These are phyloP conservation scores for Phenoliferia sp. DNA, from an alignment of 1,284 basidiomycete species.

Conservation along the genomic window DNA sequence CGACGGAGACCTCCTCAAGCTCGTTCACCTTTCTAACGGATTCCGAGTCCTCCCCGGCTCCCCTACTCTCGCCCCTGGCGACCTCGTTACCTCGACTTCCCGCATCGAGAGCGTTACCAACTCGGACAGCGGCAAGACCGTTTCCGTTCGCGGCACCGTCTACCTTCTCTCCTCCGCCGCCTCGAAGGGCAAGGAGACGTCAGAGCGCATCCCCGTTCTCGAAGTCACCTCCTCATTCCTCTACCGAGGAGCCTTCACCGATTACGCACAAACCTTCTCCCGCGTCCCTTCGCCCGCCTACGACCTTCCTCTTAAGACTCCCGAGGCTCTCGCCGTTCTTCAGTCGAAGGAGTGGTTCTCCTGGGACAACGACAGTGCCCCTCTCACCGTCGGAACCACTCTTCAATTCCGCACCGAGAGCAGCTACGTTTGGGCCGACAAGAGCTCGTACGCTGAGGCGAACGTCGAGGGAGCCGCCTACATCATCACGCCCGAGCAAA, in stretches of 20 bases:
- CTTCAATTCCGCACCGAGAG: slow-evolving; percentile 86
- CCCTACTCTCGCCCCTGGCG: slow-evolving; percentile 72
- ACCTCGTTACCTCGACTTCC: slow-evolving; percentile 85
- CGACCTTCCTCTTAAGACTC: slow-evolving; percentile 65
- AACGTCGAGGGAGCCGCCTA: slow-evolving; percentile 73
- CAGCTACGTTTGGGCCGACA: slow-evolving; percentile 85
- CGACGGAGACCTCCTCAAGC: slow-evolving; percentile 87
- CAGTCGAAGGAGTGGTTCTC: slow-evolving; percentile 97
- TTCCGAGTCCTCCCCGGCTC: slow-evolving; percentile 83
- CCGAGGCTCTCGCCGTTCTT: slow-evolving; percentile 81
- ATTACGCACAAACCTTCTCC: slow-evolving; percentile 95
- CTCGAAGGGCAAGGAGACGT: slow-evolving; percentile 47
- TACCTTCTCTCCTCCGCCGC: slow-evolving; percentile 53
- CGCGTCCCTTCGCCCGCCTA: slow-evolving; percentile 84
- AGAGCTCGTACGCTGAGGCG: slow-evolving; percentile 74
- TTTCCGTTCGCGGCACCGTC: slow-evolving; percentile 79
- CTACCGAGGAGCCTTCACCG: slow-evolving; percentile 88
- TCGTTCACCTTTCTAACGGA: slow-evolving; percentile 94
- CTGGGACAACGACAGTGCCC: slow-evolving; percentile 79
- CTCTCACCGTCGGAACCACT: slow-evolving; percentile 70
- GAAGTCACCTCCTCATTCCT: slow-evolving; percentile 94
- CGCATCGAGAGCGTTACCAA: slow-evolving; percentile 85
- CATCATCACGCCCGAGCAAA: slow-evolving; percentile 33
- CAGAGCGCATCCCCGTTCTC: slow-evolving; percentile 64
- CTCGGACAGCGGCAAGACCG: slow-evolving; percentile 75